Conservation (phyloP, 805 yeast species). For the Saccharomycopsis oosterbeekiorum region DNA sequence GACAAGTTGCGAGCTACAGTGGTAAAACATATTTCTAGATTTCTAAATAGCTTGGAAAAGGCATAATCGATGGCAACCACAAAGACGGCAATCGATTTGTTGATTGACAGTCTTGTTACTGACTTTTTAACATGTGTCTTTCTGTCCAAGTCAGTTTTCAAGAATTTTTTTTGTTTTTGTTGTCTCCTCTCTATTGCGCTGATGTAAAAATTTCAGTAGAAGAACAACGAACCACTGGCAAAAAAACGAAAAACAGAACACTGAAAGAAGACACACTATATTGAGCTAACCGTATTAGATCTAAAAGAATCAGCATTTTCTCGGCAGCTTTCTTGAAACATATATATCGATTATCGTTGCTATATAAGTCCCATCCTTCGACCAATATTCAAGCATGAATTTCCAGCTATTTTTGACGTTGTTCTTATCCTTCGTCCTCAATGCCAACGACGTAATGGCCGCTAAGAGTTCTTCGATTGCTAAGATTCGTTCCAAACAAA, state of each 20-base stretch:
- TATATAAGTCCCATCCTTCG: no score
- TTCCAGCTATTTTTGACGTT: background rate
- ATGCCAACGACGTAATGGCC: background rate
- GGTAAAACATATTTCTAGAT: no score
- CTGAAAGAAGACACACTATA: background rate
- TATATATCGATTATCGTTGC: no score
- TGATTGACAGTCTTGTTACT: no score
- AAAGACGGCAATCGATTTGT: no score
- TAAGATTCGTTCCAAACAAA: conserved; percentile 10
- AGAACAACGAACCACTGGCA: background rate
- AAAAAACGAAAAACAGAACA: background rate
- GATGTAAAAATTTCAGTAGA: background rate
- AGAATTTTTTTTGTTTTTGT: background rate
- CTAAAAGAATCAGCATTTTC: no score
- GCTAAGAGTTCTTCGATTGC: conserved; percentile 3
- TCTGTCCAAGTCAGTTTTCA: background rate
- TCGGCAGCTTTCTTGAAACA: no score
- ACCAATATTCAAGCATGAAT: background rate
- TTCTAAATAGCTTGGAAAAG: no score
- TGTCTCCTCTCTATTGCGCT: background rate
- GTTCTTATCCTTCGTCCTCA: background rate
- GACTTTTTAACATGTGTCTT: background rate
- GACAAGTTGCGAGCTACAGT: no score
- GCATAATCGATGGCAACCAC: no score
- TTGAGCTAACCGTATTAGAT: no score